Base-by-base conservation (phyloP, 441 rosid species). In the Euphorbia celastroides region DNA sequence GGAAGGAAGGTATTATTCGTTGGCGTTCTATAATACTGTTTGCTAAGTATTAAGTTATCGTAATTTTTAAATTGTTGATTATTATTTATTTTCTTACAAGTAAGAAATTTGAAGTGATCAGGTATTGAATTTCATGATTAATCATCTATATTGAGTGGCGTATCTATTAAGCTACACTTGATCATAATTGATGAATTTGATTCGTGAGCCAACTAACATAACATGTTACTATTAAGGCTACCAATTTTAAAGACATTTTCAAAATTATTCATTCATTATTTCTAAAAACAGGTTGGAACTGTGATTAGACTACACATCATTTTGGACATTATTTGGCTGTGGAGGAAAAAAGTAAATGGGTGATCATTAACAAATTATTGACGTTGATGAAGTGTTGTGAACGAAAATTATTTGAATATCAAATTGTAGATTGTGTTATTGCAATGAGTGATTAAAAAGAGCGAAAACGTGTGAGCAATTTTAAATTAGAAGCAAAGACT, bases 401-500 rank as follows among this genome's bases (percentile, higher is more conserved):
- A 14, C 2, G 3, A 1, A 38, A 38, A 38, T 9, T 2, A 38
- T 38, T 7, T 38, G 44, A 38, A 38, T 38, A 38, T 38, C 13
- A 7, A 38, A 38, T 14, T 7, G 44, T 38, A 14, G 44, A 9
- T 38, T 38, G 2, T 4, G 5, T 38, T 38, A 38, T 7, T 38
- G 44, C 11, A 38, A 38, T 38, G 44, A 38, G 8, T 38, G 44
- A 38, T 38, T 9, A 9, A 7, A 38, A 38, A 38, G n/a, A 19
- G n/a, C 16, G n/a, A 13, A 44, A 44, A 44, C 5, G 16, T 41
- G 1, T 14, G 16, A 44, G 50, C 5, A 44, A 14, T 44, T 44
- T 19, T 12, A 14, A 44, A 51, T 51, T 51, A n/a, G 56, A 51
- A 51, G 56, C 56, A 42, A 26, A 62, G 52, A 62, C 19, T 64